These are phyloP conservation scores for Phaeosphaeria sp. DNA, from an alignment of 2,329 filamentous ascomycete species.

Conservation along the genomic window DNA sequence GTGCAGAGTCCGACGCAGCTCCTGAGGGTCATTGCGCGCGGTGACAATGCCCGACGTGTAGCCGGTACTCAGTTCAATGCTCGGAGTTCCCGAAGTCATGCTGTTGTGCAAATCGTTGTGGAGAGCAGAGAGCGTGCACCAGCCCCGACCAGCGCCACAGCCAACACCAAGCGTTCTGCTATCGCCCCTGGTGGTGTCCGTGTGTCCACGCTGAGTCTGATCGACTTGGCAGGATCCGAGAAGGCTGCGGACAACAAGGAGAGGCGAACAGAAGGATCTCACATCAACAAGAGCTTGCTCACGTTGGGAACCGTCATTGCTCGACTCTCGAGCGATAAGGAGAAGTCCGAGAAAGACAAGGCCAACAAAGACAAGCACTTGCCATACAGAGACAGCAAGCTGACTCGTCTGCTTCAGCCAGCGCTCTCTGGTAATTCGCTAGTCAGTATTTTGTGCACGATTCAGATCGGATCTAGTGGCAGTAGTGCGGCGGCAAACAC, in stretches of 20 bases:
- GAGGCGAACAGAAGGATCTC: constrained; percentile 89
- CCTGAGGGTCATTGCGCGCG: constrained; percentile 90
- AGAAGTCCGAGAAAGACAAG: constrained; percentile 77
- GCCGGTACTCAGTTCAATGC: constrained; percentile 97
- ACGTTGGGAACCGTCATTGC: constrained; percentile 96
- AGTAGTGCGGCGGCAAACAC: constrained; percentile 73
- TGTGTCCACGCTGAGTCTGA: constrained; percentile 92
- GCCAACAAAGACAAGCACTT: constrained; percentile 91
- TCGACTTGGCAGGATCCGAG: constrained; percentile 95
- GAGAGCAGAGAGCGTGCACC: constrained; percentile 90
- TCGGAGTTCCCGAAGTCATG: constrained; percentile 95
- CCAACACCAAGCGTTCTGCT: constrained; percentile 50
- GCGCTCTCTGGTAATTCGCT: constrained; percentile 92
- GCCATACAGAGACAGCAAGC: constrained; percentile 96
- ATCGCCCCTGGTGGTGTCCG: constrained; percentile 81
- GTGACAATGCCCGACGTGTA: constrained; percentile 87
- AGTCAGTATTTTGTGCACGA: constrained; percentile 96
- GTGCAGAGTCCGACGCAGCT: constrained; percentile 97
- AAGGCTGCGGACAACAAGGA: constrained; percentile 96
- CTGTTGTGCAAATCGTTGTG: constrained; percentile 97
- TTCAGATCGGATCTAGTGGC: constrained; percentile 82
- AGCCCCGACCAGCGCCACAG: constrained; percentile 49
- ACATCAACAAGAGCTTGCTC: constrained; percentile 97
- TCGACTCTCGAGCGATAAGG: constrained; percentile 86
- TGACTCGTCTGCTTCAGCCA: constrained; percentile 89